A percentile compares a stretch with the other conserved stretches of the same genome.
These are phyloP conservation scores for Cicer judaicum DNA, from an alignment of 306 rosid species.

Conservation along the genomic window DNA sequence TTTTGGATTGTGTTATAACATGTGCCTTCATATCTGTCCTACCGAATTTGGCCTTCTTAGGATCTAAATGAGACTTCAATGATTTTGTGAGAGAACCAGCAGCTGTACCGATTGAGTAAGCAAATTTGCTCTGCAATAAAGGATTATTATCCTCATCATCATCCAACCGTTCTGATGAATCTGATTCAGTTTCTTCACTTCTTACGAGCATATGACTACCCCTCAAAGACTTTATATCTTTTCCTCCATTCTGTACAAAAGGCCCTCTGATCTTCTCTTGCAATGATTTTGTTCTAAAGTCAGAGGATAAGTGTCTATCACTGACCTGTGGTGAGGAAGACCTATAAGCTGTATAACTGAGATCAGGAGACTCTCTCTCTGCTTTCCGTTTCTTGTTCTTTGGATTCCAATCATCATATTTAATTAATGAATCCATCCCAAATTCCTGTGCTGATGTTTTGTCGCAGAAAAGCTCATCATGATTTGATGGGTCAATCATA, in stretches of 20 bases:
- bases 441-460: constrained; percentile 60
- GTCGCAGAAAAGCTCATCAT: constrained; percentile 50
- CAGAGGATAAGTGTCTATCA: constrained; percentile 62
- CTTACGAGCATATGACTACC: constrained; percentile 55
- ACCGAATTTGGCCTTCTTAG: constrained; percentile 60
- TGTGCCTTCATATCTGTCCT: constrained; percentile 62
- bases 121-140: constrained; percentile 70
- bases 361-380: constrained; percentile 76
- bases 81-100: constrained; percentile 63
- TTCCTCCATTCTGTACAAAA: constrained; percentile 62
- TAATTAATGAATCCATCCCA: constrained; percentile 60
- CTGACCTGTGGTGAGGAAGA: constrained; percentile 78
- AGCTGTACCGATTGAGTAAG: constrained; percentile 63
- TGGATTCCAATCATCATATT: constrained; percentile 63
- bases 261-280: constrained; percentile 66
- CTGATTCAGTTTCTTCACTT: constrained; percentile 91
- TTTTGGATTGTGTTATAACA: constrained; percentile 53
- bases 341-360: constrained; percentile 63
- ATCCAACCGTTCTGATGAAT: constrained; percentile 83
- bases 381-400: constrained; percentile 76
- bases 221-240: constrained; percentile 52
- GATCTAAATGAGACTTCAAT: constrained; percentile 63
- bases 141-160: constrained; percentile 84
- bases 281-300: constrained; percentile 63
- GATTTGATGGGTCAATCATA: constrained; percentile 57